These are phyloP conservation scores for Yarrowia sp. DNA, from an alignment of 805 yeast genomes.

Conservation along the genomic window DNA sequence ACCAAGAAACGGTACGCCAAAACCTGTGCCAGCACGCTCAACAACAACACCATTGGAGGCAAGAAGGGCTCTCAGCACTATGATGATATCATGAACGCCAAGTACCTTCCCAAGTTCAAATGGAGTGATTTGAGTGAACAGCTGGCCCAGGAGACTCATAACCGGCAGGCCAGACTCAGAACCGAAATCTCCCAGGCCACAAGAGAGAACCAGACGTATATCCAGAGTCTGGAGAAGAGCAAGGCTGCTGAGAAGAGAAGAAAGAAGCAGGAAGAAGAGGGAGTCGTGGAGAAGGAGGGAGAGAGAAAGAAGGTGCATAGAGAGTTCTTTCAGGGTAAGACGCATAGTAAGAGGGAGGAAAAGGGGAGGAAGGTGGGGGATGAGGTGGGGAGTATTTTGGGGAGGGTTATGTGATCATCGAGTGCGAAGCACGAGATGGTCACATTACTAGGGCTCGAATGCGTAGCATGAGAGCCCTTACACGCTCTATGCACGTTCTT, in stretches of 20 bases:
- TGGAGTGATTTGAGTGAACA: slow-evolving; percentile 95
- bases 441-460: no score
- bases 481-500: no score
- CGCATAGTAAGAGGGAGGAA: neutral
- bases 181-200: slow-evolving; percentile 88
- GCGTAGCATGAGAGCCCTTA: no score
- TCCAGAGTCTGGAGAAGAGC: slow-evolving; percentile 79
- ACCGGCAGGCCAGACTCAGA: slow-evolving; percentile 80
- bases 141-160: slow-evolving; percentile 84
- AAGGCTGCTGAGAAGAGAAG: slow-evolving; percentile 42
- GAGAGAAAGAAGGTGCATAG: neutral
- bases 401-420: slow-evolving; percentile 4
- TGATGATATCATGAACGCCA: slow-evolving; percentile 90
- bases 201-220: slow-evolving; percentile 78
- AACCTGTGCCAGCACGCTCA: slow-evolving; percentile 77
- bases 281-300: neutral
- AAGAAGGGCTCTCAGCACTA: slow-evolving; percentile 86
- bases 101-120: slow-evolving; percentile 86
- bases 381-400: neutral
- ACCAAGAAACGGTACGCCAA: slow-evolving; percentile 81
- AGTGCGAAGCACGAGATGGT: neutral
- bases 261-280: slow-evolving; percentile 2
- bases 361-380: slow-evolving; percentile 6
- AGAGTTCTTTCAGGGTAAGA: slow-evolving; percentile 10
- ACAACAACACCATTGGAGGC: slow-evolving; percentile 89